Evolutionary conservation across 345 rosid species (phyloP).

Genomic region (Streptanthus diversifolius): DNA sequence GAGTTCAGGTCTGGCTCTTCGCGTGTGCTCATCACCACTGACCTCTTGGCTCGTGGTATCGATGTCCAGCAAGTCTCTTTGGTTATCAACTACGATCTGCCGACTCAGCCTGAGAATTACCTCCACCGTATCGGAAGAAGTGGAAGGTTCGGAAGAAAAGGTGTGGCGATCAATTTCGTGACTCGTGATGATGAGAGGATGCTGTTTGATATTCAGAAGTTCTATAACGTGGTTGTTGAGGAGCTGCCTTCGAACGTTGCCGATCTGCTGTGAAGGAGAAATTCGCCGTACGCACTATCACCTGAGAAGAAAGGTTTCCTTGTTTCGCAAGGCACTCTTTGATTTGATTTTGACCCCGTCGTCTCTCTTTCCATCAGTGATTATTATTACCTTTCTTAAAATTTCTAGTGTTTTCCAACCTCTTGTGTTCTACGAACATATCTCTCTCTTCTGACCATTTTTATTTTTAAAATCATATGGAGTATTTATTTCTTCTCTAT

Average conservation of each 20-base stretch:
- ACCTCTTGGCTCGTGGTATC: conserved; percentile 73
- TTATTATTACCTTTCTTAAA: conserved; percentile 1
- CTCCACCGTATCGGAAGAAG: conserved; percentile 73
- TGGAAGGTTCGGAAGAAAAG: conserved; percentile 78
- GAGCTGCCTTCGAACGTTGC: conserved; percentile 59
- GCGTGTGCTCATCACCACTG: conserved; percentile 68
- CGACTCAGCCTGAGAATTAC: conserved; percentile 71
- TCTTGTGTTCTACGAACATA: conserved; percentile 2
- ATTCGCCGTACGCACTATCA: not conserved
- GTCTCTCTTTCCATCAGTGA: not conserved
- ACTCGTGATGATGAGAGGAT: conserved; percentile 55
- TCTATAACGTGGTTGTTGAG: conserved; percentile 53
- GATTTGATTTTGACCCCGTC: conserved; percentile 29
- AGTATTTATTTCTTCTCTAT: conserved; percentile 22
- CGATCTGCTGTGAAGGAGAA: conserved; percentile 46
- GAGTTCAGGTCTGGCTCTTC: conserved; percentile 78
- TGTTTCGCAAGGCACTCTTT: conserved; percentile 33
- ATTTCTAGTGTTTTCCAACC: conserved; percentile 8
- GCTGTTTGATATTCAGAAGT: conserved; percentile 63
- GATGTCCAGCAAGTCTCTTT: conserved; percentile 76
- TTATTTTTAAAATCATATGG: conserved; percentile 21
- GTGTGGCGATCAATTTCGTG: conserved; percentile 66
- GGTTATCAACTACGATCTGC: conserved; percentile 66
- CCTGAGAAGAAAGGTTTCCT: conserved; percentile 36
- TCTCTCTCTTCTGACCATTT: conserved; percentile 17